Percentiles rank a stretch among this genome's conserved stretches.
Evolutionary conservation across 495 filamentous ascomycete species (phyloP).

Genomic region (Tuber brumale): DNA sequence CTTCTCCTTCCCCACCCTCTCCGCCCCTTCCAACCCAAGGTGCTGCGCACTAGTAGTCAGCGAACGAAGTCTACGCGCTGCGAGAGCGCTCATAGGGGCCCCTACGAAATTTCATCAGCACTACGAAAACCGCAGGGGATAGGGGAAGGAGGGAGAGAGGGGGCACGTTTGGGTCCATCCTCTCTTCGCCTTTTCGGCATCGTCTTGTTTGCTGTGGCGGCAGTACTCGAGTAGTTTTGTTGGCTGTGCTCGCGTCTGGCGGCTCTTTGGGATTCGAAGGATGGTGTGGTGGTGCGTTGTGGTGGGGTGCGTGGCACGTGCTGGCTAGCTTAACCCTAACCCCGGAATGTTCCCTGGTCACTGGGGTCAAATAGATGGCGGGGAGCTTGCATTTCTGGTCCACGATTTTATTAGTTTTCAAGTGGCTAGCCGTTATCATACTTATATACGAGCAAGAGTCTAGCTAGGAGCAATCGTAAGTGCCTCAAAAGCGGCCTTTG

Average conservation of each 20-base stretch:
- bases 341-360: neutral
- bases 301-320: neutral
- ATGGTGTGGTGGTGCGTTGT: neutral
- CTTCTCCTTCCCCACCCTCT: slow-evolving; percentile 6
- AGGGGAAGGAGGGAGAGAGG: neutral
- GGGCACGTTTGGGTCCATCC: slow-evolving; percentile 12
- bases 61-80: slow-evolving; percentile 26
- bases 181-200: slow-evolving; percentile 36
- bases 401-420: neutral
- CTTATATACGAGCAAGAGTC: neutral
- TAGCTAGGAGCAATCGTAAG: neutral
- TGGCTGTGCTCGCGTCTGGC: neutral
- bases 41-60: neutral
- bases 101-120: slow-evolving; percentile 7
- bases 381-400: neutral
- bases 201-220: slow-evolving; percentile 4
- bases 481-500: neutral
- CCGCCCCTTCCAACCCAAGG: neutral
- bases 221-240: slow-evolving; percentile 8
- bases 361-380: too few relatives aligned
- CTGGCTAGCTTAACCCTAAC: neutral
- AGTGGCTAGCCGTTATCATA: neutral
- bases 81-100: slow-evolving; percentile 32
- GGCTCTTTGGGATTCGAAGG: neutral
- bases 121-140: neutral